phyloP scores from a whole-genome alignment of 148 eudicot genomes.

The Salicornia ramosissima region DNA sequence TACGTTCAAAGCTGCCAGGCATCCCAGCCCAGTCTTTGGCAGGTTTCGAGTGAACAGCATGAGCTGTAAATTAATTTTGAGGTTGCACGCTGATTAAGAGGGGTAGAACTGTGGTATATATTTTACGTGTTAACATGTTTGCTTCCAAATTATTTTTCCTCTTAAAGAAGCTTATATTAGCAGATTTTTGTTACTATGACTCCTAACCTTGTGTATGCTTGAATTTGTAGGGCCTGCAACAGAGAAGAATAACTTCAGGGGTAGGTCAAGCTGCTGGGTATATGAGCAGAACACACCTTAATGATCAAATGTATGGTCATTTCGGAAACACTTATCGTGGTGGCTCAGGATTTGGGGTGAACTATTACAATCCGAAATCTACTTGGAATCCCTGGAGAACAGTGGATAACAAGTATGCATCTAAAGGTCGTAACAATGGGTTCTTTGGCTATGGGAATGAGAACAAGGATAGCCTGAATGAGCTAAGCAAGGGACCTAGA shows the following conservation, averaged over 20 bases:
- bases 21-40: too few relatives aligned
- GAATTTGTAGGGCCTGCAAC: conserved; percentile 32
- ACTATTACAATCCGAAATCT: conserved; percentile 36
- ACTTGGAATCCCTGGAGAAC: conserved; percentile 36
- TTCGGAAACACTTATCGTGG: conserved; percentile 35
- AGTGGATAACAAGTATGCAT: conserved; percentile 30
- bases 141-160: too few relatives aligned
- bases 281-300: conserved; percentile 33
- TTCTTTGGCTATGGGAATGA: conserved; percentile 32
- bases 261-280: conserved; percentile 35
- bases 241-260: conserved; percentile 28
- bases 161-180: too few relatives aligned
- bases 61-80: too few relatives aligned
- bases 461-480: conserved; percentile 36
- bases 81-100: too few relatives aligned
- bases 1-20: too few relatives aligned
- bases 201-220: neutral
- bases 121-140: too few relatives aligned
- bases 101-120: too few relatives aligned
- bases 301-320: conserved; percentile 37
- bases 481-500: conserved; percentile 54
- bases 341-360: conserved; percentile 41
- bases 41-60: too few relatives aligned
- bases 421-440: conserved; percentile 37
- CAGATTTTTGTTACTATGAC: too few relatives aligned